Percentiles rank a stretch among this genome's conserved stretches.
Evolutionary conservation across 148 eudicot species (phyloP).

Genomic region (Chenopodium suecicum): DNA sequence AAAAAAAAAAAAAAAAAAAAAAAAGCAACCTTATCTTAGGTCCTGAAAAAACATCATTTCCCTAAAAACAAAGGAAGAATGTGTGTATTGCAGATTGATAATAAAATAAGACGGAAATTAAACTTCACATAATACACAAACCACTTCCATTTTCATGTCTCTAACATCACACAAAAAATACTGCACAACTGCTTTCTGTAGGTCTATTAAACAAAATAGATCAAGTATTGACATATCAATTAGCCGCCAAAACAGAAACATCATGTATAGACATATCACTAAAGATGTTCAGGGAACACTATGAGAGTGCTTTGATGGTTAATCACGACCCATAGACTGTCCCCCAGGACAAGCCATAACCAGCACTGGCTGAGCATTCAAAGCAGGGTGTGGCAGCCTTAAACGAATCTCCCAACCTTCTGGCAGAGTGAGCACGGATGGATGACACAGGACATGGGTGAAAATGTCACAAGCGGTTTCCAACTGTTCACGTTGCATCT

Average conservation of each 20-base stretch:
- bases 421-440: constrained; percentile 77
- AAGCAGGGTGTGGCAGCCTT: constrained; percentile 83
- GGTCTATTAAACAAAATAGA: neutral
- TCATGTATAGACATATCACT: constrained; percentile 5
- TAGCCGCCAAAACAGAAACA: neutral
- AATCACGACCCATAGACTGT: constrained; percentile 74
- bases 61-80: too few species aligned
- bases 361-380: constrained; percentile 58
- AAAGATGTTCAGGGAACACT: neutral
- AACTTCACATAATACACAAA: too few species aligned
- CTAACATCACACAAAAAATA: neutral
- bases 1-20: too few species aligned
- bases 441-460: constrained; percentile 76
- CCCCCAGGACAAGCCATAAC: constrained; percentile 68
- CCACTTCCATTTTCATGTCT: too few species aligned
- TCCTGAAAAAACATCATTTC: too few species aligned
- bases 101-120: too few species aligned
- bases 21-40: too few species aligned
- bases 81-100: too few species aligned
- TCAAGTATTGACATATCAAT: constrained; percentile 2
- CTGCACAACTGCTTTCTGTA: neutral
- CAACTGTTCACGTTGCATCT: constrained; percentile 64
- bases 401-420: constrained; percentile 90
- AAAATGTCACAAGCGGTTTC: constrained; percentile 79
- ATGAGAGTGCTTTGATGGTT: neutral